Evolutionary conservation across 169 alveolate species (phyloP), one percentile per base, ranked within the genome.

Genomic region (Eimeria acervulina): DNA sequence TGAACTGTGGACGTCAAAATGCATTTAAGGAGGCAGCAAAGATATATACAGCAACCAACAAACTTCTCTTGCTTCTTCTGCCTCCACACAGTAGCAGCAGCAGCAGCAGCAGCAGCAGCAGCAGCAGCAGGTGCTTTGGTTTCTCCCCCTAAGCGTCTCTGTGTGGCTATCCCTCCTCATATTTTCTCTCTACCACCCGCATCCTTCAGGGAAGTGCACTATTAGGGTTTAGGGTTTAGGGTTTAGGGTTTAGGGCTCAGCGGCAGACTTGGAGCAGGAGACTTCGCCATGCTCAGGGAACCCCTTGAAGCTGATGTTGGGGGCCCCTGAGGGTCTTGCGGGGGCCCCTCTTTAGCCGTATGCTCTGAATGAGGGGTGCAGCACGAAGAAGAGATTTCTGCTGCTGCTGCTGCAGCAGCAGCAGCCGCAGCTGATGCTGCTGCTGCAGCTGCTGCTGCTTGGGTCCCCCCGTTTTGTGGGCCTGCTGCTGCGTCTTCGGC

Each of bases 21-120:
- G n/a, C n/a, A n/a, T n/a, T n/a, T n/a, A n/a, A n/a, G n/a, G n/a
- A n/a, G n/a, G n/a, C n/a, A n/a, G n/a, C n/a, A n/a, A n/a, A n/a
- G n/a, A n/a, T n/a, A n/a, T n/a, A n/a, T n/a, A n/a, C n/a, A n/a
- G n/a, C n/a, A n/a, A n/a, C n/a, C n/a, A n/a, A n/a, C n/a, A n/a
- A n/a, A n/a, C 12, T 47, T 47, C 5, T 47, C 55, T 47, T 12
- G 5, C 55, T 12, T 47, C 55, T 47, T 28, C 80, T 68, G 40
- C 42, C 80, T 33, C 80, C 26, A 55, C 26, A 19, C 42, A 68
- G 80, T 40, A 68, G 80, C 80, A 68, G 80, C 80, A 68, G 80
- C 80, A 68, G 42, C 80, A 74, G 83, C 85, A 33, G 61, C 85
- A 74, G 31, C 85, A 74, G 66, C 66, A 55, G 66, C 66, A 55